Base-by-base conservation (phyloP, 2,329 filamentous ascomycete genomes). In the Fusarium torulosum region DNA sequence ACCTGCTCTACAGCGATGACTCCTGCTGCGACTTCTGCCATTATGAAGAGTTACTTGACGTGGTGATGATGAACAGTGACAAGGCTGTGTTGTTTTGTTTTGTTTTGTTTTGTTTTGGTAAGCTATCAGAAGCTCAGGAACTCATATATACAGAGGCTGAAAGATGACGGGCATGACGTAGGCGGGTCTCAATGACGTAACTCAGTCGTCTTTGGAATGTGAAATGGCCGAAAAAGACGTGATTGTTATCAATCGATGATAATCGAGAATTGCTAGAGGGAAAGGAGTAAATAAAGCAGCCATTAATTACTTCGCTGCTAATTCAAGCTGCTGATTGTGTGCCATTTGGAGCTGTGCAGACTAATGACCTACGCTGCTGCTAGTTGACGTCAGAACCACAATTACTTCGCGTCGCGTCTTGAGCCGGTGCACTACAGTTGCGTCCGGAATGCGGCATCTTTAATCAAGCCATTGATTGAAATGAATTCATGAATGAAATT, bases 1-100 rank as follows among this genome's bases (percentile, higher is more conserved):
- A 69, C 35, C n/a, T 71, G 68, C n/a, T 71, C 68, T 4, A 33
- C 62, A 11, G 64, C 65, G 6, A 71, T 33, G 1, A 33, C 68
- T 49, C 68, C 68, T 33, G 62, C 68, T 58, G 68, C 68, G 8
- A 71, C 23, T 55, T 71, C 68, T 37, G 68, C 68, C 68, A 71
- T 71, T 33, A 17, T 40, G 10, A 2, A 4, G 6, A 20, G 4
- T 29, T 3, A 7, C 40, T 37, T 19, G 10, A 8, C 23, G 17
- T 21, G 7, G 11, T 25, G 33, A 25, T 25, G 40, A 10, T 9
- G 7, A 7, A 37, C 19, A 37, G 2, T 37, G 9, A 2, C 15
- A 4, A 13, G 17, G 7, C 3, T 20, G 35, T 41, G 27, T 29
- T n/a, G n/a, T n/a, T n/a, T 29, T 29, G 33, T 42, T 25, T 25